Conservation (phyloP, 2,329 filamentous ascomycete species). For the Cercospora zeae-maydis region DNA sequence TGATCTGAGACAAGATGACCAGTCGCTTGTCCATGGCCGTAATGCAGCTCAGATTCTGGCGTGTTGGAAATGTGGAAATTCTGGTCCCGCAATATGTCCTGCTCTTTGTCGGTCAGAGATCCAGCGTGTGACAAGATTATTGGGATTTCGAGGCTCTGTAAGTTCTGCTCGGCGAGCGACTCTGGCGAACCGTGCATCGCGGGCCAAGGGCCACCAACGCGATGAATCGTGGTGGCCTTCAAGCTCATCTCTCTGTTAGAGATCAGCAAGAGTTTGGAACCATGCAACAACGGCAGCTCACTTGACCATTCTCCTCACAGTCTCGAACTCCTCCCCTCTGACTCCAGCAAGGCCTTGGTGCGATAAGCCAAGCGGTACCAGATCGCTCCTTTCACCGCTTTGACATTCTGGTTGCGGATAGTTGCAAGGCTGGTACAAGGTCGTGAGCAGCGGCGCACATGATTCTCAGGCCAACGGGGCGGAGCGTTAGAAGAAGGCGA, state of each 20-base stretch:
- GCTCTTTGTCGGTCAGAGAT: constrained; percentile 43
- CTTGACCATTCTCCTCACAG: constrained; percentile 8
- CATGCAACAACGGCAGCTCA: neutral
- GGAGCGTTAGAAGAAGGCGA: neutral
- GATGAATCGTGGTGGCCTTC: constrained; percentile 15
- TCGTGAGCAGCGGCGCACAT: too few species aligned
- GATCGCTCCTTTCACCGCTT: neutral
- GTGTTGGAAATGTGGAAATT: constrained; percentile 57
- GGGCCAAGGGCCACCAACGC: constrained; percentile 12
- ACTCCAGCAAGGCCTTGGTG: neutral
- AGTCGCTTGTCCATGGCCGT: constrained; percentile 51
- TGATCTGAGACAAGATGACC: constrained; percentile 50
- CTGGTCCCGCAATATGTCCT: constrained; percentile 44
- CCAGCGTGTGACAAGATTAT: constrained; percentile 53
- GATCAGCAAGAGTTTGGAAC: neutral
- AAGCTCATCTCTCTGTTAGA: neutral
- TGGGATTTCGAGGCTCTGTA: constrained; percentile 47
- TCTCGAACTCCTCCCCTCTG: constrained; percentile 8
- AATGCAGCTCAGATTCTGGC: constrained; percentile 58
- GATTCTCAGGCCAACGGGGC: too few species aligned
- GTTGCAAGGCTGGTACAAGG: too few species aligned
- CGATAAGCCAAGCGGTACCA: neutral
- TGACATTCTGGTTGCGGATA: neutral
- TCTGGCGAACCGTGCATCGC: constrained; percentile 39
- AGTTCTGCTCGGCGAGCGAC: constrained; percentile 37